A percentile compares a stretch with the other conserved stretches of the same genome.
These are phyloP conservation scores for Dactylellina leptospora DNA, from an alignment of 2,329 filamentous ascomycete species.

Conservation along the genomic window DNA sequence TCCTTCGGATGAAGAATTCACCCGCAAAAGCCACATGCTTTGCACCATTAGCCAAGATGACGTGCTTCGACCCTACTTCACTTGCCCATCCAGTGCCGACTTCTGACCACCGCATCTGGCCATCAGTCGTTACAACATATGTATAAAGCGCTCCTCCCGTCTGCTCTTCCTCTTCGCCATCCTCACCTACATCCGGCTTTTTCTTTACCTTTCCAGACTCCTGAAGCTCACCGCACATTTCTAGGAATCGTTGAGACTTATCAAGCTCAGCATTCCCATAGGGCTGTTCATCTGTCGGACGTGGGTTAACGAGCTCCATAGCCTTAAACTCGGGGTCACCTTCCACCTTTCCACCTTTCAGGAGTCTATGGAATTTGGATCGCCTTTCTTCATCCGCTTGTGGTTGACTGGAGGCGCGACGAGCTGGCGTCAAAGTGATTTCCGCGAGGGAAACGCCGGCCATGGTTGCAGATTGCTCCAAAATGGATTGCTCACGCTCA, in stretches of 20 bases:
- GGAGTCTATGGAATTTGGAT: conserved; percentile 35
- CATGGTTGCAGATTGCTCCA: conserved; percentile 38
- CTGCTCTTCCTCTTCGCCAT: conserved; percentile 45
- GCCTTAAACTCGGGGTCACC: conserved; percentile 46
- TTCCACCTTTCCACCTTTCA: conserved; percentile 41
- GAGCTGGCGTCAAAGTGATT: conserved; percentile 11
- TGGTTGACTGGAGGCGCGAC: not conserved
- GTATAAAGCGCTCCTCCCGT: conserved; percentile 45
- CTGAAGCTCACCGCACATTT: conserved; percentile 49
- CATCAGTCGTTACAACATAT: conserved; percentile 47
- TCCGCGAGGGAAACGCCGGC: conserved; percentile 25
- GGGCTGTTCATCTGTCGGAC: conserved; percentile 32
- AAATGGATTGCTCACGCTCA: conserved; percentile 15
- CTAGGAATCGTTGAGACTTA: conserved; percentile 44
- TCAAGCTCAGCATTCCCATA: conserved; percentile 35
- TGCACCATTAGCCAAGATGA: conserved; percentile 43
- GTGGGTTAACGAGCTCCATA: conserved; percentile 50
- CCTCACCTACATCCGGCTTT: conserved; percentile 27
- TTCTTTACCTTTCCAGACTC: conserved; percentile 45
- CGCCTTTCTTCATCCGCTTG: conserved; percentile 18
- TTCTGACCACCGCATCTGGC: conserved; percentile 51
- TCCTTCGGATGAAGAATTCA: conserved; percentile 50
- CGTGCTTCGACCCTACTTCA: conserved; percentile 49
- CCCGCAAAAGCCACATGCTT: conserved; percentile 50
- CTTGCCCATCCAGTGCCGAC: conserved; percentile 43